Evolutionary conservation across 1,139 yeast species (phyloP).

Genomic region (Nakaseomyces uthaithaninus): DNA sequence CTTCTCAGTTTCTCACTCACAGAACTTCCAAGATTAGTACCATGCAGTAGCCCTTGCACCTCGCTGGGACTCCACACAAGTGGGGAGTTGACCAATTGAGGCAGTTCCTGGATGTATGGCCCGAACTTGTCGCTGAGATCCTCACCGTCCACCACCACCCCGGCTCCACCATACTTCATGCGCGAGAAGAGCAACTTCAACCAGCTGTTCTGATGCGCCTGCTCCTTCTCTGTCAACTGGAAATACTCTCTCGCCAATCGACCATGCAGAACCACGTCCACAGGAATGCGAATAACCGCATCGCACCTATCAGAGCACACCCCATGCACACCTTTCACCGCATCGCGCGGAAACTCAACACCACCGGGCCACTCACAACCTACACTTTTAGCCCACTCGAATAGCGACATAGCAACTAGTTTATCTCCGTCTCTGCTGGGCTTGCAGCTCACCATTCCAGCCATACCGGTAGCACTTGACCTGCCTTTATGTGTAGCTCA

Average conservation of each 20-base stretch:
- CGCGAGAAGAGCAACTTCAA: conserved; percentile 45
- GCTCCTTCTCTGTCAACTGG: conserved; percentile 16
- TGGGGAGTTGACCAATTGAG: conserved; percentile 52
- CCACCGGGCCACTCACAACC: conserved; percentile 39
- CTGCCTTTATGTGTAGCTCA: no score
- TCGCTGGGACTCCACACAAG: conserved; percentile 54
- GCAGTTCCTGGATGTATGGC: conserved; percentile 53
- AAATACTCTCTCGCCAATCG: conserved; percentile 39
- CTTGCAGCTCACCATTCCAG: no score
- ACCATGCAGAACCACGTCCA: conserved; percentile 36
- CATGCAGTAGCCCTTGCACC: conserved; percentile 40
- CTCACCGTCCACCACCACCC: conserved; percentile 13
- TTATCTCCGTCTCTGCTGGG: not conserved
- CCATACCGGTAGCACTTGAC: no score
- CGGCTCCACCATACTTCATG: conserved; percentile 32
- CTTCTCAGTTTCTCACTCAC: conserved; percentile 30
- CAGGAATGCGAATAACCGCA: conserved; percentile 35
- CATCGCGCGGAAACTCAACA: conserved; percentile 29
- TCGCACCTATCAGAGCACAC: conserved; percentile 20
- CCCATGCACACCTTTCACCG: conserved; percentile 38
- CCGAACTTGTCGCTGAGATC: conserved; percentile 28
- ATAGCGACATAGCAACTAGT: conserved; percentile 5
- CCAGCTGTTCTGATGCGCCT: conserved; percentile 32
- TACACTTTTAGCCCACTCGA: conserved; percentile 42
- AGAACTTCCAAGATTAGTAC: conserved; percentile 48